A percentile compares a stretch with the other conserved stretches of the same genome.
These are phyloP conservation scores for Fraxinus americana DNA, from an alignment of 257 asterid genomes.

Conservation along the genomic window DNA sequence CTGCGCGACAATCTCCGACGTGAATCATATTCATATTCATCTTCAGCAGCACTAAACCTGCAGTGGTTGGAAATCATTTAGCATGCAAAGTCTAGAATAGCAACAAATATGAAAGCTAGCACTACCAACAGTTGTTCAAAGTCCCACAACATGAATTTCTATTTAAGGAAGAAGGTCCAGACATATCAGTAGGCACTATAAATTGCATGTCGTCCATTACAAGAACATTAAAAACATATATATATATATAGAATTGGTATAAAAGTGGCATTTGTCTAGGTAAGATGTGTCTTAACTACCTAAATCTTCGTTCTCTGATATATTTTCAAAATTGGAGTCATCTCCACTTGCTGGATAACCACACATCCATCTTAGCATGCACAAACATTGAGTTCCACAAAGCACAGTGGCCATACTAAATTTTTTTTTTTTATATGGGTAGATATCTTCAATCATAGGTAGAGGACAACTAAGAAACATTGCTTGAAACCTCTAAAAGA, in stretches of 20 bases:
- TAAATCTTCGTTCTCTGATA: neutral
- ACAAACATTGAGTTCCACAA: neutral
- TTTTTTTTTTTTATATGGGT: neutral
- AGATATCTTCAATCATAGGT: neutral
- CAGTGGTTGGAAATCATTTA: slow-evolving; percentile 20
- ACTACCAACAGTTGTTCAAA: slow-evolving; percentile 11
- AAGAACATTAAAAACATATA: neutral
- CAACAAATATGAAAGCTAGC: slow-evolving; percentile 7
- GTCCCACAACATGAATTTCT: slow-evolving; percentile 5
- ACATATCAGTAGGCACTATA: neutral
- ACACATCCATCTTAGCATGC: neutral
- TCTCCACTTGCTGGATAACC: neutral
- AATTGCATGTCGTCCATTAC: slow-evolving; percentile 13
- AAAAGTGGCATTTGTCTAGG: neutral
- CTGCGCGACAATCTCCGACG: slow-evolving; percentile 45
- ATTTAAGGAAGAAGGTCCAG: slow-evolving; percentile 9
- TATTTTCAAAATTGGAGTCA: neutral
- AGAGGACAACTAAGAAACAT: neutral
- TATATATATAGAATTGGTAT: neutral
- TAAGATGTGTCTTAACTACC: neutral
- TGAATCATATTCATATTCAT: slow-evolving; percentile 49
- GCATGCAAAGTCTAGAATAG: slow-evolving; percentile 23
- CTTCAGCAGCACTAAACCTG: slow-evolving; percentile 84
- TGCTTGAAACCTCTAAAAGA: neutral
- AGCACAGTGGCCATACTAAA: neutral